A percentile compares a stretch with the other conserved stretches of the same genome.
Conservation (phyloP, 306 rosid genomes). For the Ochetophila trinervis region DNA sequence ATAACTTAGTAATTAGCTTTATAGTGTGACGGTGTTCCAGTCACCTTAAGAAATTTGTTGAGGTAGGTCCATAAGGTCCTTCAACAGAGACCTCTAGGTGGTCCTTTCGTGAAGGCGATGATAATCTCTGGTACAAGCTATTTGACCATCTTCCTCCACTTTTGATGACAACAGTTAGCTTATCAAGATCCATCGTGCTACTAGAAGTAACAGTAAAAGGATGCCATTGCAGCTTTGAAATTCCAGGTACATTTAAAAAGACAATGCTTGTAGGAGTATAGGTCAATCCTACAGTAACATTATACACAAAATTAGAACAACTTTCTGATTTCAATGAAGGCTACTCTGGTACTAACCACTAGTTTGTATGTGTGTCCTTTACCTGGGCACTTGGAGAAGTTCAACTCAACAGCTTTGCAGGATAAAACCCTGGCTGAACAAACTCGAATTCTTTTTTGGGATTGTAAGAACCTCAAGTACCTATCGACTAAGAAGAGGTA, state of each 20-base stretch:
- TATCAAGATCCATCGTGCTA: constrained; percentile 39
- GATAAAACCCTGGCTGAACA: constrained; percentile 52
- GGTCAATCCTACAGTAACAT: constrained; percentile 29
- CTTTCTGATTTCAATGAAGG: not conserved
- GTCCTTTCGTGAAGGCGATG: constrained; percentile 24
- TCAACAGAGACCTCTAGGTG: constrained; percentile 45
- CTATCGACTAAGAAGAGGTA: constrained; percentile 62
- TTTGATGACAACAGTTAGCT: constrained; percentile 43
- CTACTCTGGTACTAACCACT: not conserved
- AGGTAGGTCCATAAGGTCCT: constrained; percentile 54
- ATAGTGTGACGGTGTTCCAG: not conserved
- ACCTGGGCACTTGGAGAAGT: constrained; percentile 58
- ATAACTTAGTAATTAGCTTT: no score
- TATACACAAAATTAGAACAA: not conserved
- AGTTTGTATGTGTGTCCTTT: not conserved
- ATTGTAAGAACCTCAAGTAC: constrained; percentile 52
- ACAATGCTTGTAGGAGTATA: constrained; percentile 55
- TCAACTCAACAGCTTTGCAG: constrained; percentile 54
- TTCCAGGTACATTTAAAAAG: constrained; percentile 51
- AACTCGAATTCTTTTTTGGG: constrained; percentile 29
- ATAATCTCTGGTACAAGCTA: constrained; percentile 36
- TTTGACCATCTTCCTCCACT: constrained; percentile 52
- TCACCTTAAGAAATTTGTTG: constrained; percentile 26
- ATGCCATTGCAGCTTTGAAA: constrained; percentile 71
- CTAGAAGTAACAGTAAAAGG: constrained; percentile 54